These are phyloP conservation scores for Calycina herbarum DNA, from an alignment of 2,329 filamentous ascomycete genomes.

Conservation along the genomic window DNA sequence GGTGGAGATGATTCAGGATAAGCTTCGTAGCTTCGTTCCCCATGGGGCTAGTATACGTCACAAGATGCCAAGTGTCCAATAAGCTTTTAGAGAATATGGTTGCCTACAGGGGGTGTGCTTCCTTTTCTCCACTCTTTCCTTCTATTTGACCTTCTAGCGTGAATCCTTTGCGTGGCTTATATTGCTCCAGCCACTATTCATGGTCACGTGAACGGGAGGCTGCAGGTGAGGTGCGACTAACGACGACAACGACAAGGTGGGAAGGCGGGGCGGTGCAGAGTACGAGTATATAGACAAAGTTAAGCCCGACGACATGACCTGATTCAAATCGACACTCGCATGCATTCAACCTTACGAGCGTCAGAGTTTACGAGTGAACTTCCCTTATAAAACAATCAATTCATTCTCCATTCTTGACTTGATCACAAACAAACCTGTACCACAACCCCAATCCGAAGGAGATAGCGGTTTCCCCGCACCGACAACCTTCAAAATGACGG, in stretches of 20 bases:
- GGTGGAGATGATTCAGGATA: not conserved
- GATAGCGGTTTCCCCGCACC: not conserved
- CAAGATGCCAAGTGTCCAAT: not conserved
- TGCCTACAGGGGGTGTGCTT: not conserved
- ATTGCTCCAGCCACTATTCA: constrained; percentile 2
- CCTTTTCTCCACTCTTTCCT: not conserved
- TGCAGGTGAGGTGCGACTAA: not conserved
- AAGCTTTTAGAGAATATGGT: not conserved
- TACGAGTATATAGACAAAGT: not conserved
- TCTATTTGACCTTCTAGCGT: not conserved
- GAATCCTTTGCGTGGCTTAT: not conserved
- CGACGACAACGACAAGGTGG: not conserved
- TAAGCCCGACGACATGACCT: not conserved
- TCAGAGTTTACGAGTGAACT: not conserved
- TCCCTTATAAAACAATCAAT: not conserved
- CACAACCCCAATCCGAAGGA: not conserved
- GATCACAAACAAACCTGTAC: not conserved
- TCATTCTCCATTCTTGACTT: not conserved
- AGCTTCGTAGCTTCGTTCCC: not conserved
- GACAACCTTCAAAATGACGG: not conserved
- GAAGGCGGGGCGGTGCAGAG: not conserved
- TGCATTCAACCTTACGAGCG: not conserved
- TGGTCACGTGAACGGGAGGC: not conserved
- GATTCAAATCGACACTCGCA: not conserved
- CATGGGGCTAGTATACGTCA: not conserved